Conservation (phyloP, 2,329 filamentous ascomycete genomes). For the Pseudonectria buxi region DNA sequence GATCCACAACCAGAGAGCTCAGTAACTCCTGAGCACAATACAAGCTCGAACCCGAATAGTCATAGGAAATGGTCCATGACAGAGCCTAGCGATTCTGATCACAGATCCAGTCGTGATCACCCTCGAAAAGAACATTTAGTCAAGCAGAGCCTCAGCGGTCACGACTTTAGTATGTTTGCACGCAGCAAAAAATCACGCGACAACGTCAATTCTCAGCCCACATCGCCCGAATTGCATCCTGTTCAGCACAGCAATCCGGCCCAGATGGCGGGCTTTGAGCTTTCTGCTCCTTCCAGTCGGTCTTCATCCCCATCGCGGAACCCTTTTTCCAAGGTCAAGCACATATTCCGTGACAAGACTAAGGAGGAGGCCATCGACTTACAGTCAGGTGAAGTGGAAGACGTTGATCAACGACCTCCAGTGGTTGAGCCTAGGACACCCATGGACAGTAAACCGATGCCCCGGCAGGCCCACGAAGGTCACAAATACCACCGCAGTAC, state of each 20-base stretch:
- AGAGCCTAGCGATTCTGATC: constrained; percentile 36
- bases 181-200: constrained; percentile 32
- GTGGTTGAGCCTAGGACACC: constrained; percentile 21
- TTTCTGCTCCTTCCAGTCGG: constrained; percentile 58
- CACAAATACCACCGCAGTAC: constrained; percentile 42
- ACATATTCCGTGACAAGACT: constrained; percentile 49
- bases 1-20: constrained; percentile 28
- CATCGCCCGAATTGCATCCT: constrained; percentile 46
- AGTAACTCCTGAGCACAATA: constrained; percentile 25
- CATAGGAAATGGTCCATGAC: constrained; percentile 31
- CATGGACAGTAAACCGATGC: constrained; percentile 27
- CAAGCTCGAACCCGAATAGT: constrained; percentile 22
- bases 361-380: constrained; percentile 35
- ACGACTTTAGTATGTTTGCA: constrained; percentile 45
- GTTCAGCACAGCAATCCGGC: constrained; percentile 43
- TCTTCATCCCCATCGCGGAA: constrained; percentile 57
- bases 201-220: constrained; percentile 38
- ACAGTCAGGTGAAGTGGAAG: constrained; percentile 27
- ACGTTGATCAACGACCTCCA: constrained; percentile 20
- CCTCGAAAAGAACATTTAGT: constrained; percentile 15
- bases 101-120: constrained; percentile 18
- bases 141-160: constrained; percentile 25
- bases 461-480: constrained; percentile 37
- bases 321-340: constrained; percentile 48
- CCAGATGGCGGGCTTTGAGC: constrained; percentile 53